These are phyloP conservation scores for Tylopilus rubrobrunneus DNA, from an alignment of 768 basidiomycete species.

Conservation along the genomic window DNA sequence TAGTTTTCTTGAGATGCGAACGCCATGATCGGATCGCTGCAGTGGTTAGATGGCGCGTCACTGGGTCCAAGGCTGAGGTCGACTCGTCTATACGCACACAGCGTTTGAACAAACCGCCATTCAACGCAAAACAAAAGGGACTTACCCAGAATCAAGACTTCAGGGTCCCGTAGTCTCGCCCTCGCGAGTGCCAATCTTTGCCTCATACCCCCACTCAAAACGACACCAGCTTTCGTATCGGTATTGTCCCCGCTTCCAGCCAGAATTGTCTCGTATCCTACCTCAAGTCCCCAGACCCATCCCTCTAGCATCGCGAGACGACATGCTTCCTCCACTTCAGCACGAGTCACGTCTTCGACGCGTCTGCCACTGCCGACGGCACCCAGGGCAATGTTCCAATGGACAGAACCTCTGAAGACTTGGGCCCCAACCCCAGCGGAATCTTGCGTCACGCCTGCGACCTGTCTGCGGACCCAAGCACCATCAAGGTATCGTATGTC, in stretches of 20 bases:
- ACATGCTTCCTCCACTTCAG: conserved; percentile 81
- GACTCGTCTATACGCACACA: conserved; percentile 55
- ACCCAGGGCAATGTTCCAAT: conserved; percentile 85
- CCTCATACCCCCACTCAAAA: conserved; percentile 86
- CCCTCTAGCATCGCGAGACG: conserved; percentile 86
- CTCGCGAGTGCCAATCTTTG: conserved; percentile 89
- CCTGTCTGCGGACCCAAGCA: conserved; percentile 59
- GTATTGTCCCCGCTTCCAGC: conserved; percentile 41
- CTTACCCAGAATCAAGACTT: conserved; percentile 86
- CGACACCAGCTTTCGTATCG: conserved; percentile 50
- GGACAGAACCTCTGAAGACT: conserved; percentile 73
- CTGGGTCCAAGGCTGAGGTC: conserved; percentile 80
- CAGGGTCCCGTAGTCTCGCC: conserved; percentile 80
- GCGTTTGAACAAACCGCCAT: neutral
- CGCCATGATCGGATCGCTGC: conserved; percentile 63
- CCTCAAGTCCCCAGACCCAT: conserved; percentile 78
- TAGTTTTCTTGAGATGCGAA: conserved; percentile 56
- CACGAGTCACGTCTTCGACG: conserved; percentile 51
- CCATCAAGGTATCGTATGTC: conserved; percentile 72
- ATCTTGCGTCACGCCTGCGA: conserved; percentile 77
- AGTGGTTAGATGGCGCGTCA: conserved; percentile 83
- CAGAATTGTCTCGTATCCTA: conserved; percentile 82
- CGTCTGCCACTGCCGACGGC: conserved; percentile 45
- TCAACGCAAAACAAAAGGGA: neutral
- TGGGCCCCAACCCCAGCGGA: conserved; percentile 43